phyloP scores from a whole-genome alignment of 2,329 filamentous ascomycete genomes.

The Falciphora oryzae region DNA sequence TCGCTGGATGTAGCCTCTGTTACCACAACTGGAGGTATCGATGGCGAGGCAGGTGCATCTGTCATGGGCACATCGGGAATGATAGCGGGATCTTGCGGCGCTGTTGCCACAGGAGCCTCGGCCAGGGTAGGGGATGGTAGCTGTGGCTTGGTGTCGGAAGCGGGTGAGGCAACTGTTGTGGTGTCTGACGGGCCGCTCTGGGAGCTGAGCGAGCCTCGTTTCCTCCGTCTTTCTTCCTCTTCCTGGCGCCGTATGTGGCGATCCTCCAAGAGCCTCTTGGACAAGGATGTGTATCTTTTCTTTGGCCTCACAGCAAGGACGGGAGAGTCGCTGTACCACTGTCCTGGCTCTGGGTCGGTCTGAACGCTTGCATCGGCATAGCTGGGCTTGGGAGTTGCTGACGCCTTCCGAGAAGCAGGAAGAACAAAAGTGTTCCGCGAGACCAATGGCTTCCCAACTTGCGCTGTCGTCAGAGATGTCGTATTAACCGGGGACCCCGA shows the following conservation, averaged over 20 bases:
- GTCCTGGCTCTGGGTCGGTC: conserved; percentile 48
- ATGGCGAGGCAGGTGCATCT: conserved; percentile 12
- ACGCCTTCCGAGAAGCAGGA: conserved; percentile 31
- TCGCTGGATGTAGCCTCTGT: background rate
- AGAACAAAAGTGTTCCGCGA: conserved; percentile 24
- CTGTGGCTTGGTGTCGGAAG: conserved; percentile 22
- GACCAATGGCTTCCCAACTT: background rate
- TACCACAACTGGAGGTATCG: conserved; percentile 2
- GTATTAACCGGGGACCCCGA: conserved; percentile 44
- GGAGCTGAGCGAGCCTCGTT: conserved; percentile 22
- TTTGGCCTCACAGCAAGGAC: conserved; percentile 32
- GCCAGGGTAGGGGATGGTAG: conserved; percentile 11
- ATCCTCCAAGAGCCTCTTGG: conserved; percentile 45
- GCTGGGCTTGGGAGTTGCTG: conserved; percentile 31
- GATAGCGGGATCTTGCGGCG: background rate
- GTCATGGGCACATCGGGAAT: conserved; percentile 21
- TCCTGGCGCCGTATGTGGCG: conserved; percentile 37
- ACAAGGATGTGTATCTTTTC: conserved; percentile 46
- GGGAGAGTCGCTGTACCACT: conserved; percentile 41
- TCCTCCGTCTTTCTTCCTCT: conserved; percentile 31
- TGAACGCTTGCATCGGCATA: conserved; percentile 49
- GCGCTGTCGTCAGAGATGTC: conserved; percentile 29
- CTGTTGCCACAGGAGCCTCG: conserved; percentile 9
- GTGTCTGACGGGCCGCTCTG: conserved; percentile 25
- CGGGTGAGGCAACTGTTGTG: conserved; percentile 36